Percentiles rank a stretch among this genome's conserved stretches.
Conservation (phyloP, 2,329 filamentous ascomycete species). For the Colletotrichum cereale region DNA sequence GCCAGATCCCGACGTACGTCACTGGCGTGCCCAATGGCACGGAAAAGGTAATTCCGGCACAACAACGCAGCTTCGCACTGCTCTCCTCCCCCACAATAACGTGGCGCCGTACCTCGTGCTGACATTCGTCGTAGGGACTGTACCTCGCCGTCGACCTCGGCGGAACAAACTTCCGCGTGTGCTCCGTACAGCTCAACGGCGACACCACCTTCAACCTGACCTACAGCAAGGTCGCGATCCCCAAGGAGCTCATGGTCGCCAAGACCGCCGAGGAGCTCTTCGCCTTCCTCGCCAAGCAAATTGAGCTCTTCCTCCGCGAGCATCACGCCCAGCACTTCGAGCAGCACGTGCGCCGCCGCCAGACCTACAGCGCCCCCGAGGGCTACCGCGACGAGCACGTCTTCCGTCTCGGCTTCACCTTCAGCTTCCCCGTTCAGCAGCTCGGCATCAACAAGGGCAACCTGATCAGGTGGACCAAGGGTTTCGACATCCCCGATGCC, state of each 20-base stretch:
- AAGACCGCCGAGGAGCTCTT: constrained; percentile 90
- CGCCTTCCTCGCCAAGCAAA: constrained; percentile 91
- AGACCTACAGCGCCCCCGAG: constrained; percentile 69
- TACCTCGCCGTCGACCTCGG: constrained; percentile 98
- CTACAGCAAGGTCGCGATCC: constrained; percentile 92
- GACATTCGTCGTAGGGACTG: constrained; percentile 75
- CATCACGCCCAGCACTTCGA: constrained; percentile 92
- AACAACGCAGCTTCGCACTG: constrained; percentile 16
- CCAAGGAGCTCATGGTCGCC: constrained; percentile 89
- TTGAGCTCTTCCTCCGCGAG: constrained; percentile 86
- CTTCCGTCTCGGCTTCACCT: constrained; percentile 98
- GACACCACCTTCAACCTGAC: constrained; percentile 95
- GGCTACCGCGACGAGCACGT: constrained; percentile 79
- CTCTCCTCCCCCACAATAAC: neutral
- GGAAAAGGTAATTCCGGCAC: constrained; percentile 78
- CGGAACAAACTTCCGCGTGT: constrained; percentile 98
- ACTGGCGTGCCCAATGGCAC: constrained; percentile 96
- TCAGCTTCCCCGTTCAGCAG: constrained; percentile 96
- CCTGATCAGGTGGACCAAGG: constrained; percentile 98
- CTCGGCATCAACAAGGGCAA: constrained; percentile 94
- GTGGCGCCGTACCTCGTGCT: constrained; percentile 16
- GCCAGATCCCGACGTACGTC: constrained; percentile 97
- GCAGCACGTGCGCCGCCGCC: constrained; percentile 73
- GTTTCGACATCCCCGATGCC: constrained; percentile 96
- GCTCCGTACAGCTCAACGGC: constrained; percentile 92